Base-by-base conservation (phyloP, 441 rosid species). In the Erysimum pusillum region DNA sequence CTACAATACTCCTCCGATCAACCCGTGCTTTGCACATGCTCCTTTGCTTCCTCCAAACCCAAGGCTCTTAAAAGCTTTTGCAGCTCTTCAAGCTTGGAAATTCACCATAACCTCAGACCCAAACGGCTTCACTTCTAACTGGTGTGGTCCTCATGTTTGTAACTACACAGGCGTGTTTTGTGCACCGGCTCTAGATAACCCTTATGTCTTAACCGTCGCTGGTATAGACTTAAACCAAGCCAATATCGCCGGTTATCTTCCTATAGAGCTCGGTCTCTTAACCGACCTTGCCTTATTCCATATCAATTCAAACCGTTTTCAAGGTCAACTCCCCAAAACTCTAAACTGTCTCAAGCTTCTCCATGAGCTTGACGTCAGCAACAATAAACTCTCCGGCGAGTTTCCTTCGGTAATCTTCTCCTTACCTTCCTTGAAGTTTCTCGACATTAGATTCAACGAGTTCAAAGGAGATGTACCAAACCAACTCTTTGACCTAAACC, bases 141-240 rank as follows among this genome's bases (percentile, higher is more conserved):
- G 98, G 98, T 79, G 68, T 36, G 98, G 97, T 44, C 90, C 90
- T 1, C 38, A 89, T 34, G 97, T 94, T 2, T 91, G 97, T 81
- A 89, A 83, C 90, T 94, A 94, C 86, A 84, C 85, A 3, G 91
- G 98, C 17, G 89, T 94, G 7, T 91, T 61, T 64, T 94, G 98
- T 65, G 88, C 97, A 11, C 83, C 91, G 2, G 88, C 93, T 25
- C 83, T 80, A 0, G 89, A 87, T 57, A 85, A 88, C 74, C 83
- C 89, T 34, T 18, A 74, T 69, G 54, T 63, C 70, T 52, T 53
- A 35, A 88, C 96, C 4, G 96, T 94, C n/a, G 97, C 94, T 22
- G 97, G 95, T 46, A 78, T 92, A 10, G 97, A 94, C 87, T 76
- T 92, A 13, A 94, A 90, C 87, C 88, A 84, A 34, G 97, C 89